phyloP scores from a whole-genome alignment of 2,329 filamentous ascomycete species.

The Colletotrichum coccodes region DNA sequence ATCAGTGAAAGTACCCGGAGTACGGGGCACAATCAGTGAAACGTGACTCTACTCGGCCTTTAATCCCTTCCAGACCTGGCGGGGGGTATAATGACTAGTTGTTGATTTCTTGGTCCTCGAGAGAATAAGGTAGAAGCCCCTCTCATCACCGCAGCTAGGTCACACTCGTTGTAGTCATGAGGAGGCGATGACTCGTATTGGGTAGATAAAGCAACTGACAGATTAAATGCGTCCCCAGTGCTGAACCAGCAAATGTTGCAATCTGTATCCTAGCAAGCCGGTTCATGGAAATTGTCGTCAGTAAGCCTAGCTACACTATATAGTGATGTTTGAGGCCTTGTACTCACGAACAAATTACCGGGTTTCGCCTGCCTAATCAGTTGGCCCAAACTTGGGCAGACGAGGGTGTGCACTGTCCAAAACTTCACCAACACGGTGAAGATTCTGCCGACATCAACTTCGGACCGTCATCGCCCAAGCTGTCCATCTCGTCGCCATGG shows the following conservation, averaged over 20 bases:
- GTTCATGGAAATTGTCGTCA: too few species aligned
- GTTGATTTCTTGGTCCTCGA: too few species aligned
- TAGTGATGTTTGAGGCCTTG: background rate
- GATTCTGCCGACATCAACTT: background rate
- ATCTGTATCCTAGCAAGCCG: too few species aligned
- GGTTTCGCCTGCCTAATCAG: background rate
- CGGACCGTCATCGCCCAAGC: background rate
- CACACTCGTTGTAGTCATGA: too few species aligned
- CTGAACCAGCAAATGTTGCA: too few species aligned
- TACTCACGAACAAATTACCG: background rate
- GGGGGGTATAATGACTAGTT: too few species aligned
- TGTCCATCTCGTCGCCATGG: constrained; percentile 42
- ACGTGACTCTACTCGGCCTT: background rate
- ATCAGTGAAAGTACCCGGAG: background rate
- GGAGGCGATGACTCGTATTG: too few species aligned
- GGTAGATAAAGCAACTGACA: too few species aligned
- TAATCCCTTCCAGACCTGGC: background rate
- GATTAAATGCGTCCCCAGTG: too few species aligned
- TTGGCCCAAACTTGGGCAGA: background rate
- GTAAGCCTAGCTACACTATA: too few species aligned
- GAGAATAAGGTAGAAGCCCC: too few species aligned
- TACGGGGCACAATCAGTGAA: background rate
- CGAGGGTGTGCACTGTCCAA: constrained; percentile 7
- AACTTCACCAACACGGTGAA: background rate
- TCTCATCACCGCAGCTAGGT: too few species aligned